Evolutionary conservation across 306 rosid genomes (phyloP), one percentile per base, ranked within the genome.

Genomic region (Cicer yamashitae): DNA sequence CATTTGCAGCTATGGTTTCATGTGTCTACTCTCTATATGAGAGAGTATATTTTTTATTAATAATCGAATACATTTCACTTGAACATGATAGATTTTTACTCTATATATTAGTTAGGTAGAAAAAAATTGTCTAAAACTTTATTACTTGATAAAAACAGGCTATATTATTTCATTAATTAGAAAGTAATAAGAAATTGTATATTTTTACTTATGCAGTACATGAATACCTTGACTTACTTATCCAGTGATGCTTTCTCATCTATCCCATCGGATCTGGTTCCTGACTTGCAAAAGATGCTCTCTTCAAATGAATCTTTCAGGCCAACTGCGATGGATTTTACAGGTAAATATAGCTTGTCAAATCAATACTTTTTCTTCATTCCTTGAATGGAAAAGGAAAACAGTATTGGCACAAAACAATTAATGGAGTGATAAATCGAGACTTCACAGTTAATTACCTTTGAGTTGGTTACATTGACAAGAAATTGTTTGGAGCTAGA

Each of bases 271-370:
- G 98, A 96, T 77, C 84, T 96, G 52, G 93, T 92, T 84, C 87
- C 90, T 80, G 98, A 96, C 81, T 84, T 96, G 89, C 92, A 90
- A 80, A 87, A 93, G 88, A 90, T 96, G 98, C 89, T 96, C 13
- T 96, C 99, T 80, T 74, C 84, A 71, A 92, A 92, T 81, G 99
- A 90, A 76, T 87, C 97, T 83, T 83, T 87, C 70, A 84, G 98
- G 84, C 98, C 98, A 78, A 80, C 91, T 44, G 92, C 96, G 39
- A 81, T 89, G 77, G 98, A 87, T 82, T 96, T 96, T 80, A 92
- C 99, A 40, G 98, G 99, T 96, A 87, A 73, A 70, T 44, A 9
- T 48, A 59, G 30, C 70, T 60, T 53, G 41, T 15, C 68, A 65
- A n/a, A 60, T 74, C 60, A 37, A 54, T 25, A 58, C 14, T 51